Percentiles rank a stretch among this genome's conserved stretches.
Evolutionary conservation across 495 filamentous ascomycete species (phyloP).

Genomic region (Lepraria neglecta): DNA sequence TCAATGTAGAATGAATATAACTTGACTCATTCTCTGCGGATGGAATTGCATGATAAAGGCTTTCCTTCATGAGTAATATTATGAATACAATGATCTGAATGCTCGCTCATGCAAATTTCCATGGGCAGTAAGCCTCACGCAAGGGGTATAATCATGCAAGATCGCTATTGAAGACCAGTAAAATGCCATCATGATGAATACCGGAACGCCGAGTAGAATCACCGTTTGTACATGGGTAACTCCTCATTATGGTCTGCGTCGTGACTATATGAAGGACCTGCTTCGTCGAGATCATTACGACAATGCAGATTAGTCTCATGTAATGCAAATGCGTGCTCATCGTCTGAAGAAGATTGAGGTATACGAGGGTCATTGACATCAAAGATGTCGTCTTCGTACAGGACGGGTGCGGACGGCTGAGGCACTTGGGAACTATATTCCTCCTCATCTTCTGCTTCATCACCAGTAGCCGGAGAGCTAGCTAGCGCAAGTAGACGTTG

Average conservation of each 20-base stretch:
- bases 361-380: slow-evolving; percentile 15
- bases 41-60: too few relatives aligned
- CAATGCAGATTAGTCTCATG: neutral
- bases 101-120: neutral
- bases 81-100: neutral
- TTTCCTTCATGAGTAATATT: too few relatives aligned
- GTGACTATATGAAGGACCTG: neutral
- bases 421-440: neutral
- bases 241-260: slow-evolving; percentile 6
- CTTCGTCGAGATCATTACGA: neutral
- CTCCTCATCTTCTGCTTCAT: slow-evolving; percentile 35
- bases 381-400: slow-evolving; percentile 55
- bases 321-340: neutral
- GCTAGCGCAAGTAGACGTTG: slow-evolving; percentile 63
- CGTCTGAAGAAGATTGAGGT: neutral
- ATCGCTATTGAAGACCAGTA: neutral
- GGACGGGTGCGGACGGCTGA: slow-evolving; percentile 59
- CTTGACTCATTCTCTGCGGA: too few relatives aligned
- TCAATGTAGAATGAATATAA: too few relatives aligned
- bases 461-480: slow-evolving; percentile 55
- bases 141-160: slow-evolving; percentile 12
- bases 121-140: neutral
- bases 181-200: slow-evolving; percentile 11
- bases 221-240: slow-evolving; percentile 20
- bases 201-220: slow-evolving; percentile 13